Evolutionary conservation across 306 rosid species (phyloP).

Genomic region (Quercus robur): DNA sequence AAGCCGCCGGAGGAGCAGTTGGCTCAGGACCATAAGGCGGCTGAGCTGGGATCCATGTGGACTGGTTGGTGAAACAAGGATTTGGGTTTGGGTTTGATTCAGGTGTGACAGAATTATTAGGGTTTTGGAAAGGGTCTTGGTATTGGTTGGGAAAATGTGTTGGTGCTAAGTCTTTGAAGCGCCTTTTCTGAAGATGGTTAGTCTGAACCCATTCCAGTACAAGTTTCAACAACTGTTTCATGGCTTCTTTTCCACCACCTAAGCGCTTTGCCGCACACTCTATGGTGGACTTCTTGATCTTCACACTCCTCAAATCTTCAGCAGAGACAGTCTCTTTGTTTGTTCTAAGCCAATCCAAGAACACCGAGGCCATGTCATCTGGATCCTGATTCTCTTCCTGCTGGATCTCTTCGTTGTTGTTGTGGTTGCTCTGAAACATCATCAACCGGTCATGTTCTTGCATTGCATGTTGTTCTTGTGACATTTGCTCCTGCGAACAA

Average conservation of each 20-base stretch:
- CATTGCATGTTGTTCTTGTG: constrained; percentile 17
- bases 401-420: constrained; percentile 7
- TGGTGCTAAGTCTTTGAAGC: constrained; percentile 23
- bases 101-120: constrained; percentile 23
- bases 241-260: constrained; percentile 94
- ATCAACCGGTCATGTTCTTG: constrained; percentile 18
- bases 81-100: constrained; percentile 14
- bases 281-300: constrained; percentile 69
- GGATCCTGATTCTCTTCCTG: constrained; percentile 7
- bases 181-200: constrained; percentile 69
- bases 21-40: constrained; percentile 33
- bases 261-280: constrained; percentile 80
- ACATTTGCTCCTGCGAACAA: constrained; percentile 20
- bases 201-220: constrained; percentile 95
- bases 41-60: constrained; percentile 40
- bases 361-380: constrained; percentile 78
- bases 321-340: constrained; percentile 85
- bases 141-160: constrained; percentile 17
- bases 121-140: constrained; percentile 38
- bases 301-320: constrained; percentile 79
- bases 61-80: constrained; percentile 21
- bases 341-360: constrained; percentile 82
- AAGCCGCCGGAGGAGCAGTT: constrained; percentile 18
- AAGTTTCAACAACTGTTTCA: constrained; percentile 83
- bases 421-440: neutral